Evolutionary conservation across 768 basidiomycete species (phyloP).

Genomic region (Leccinellum albellum): DNA sequence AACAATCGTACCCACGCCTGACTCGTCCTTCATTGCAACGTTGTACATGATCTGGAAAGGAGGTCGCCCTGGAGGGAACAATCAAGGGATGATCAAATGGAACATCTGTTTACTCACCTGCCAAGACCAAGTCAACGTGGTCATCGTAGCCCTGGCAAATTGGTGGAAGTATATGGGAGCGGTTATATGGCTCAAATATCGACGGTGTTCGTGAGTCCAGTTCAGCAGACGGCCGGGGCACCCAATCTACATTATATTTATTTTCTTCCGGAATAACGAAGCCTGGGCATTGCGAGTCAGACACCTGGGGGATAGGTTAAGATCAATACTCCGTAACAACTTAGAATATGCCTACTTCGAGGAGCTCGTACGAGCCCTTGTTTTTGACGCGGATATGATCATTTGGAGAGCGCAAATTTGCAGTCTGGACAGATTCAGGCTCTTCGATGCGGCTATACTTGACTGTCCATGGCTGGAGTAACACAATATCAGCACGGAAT

Average conservation of each 20-base stretch:
- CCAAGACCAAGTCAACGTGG: conserved; percentile 80
- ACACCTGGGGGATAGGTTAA: conserved; percentile 47
- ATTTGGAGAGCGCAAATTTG: conserved; percentile 57
- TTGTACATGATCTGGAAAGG: conserved; percentile 94
- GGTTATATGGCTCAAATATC: conserved; percentile 58
- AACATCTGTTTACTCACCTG: conserved; percentile 42
- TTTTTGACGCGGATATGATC: conserved; percentile 68
- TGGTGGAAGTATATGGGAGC: conserved; percentile 68
- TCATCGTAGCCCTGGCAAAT: conserved; percentile 82
- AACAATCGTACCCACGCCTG: conserved; percentile 66
- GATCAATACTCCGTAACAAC: background rate
- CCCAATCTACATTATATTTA: conserved; percentile 71
- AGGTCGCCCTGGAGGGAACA: conserved; percentile 57
- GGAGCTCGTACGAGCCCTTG: conserved; percentile 72
- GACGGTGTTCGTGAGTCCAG: conserved; percentile 59
- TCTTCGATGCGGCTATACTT: conserved; percentile 59
- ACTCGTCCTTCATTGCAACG: conserved; percentile 64
- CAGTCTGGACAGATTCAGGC: conserved; percentile 38
- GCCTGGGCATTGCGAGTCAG: conserved; percentile 85
- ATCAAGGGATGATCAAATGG: background rate
- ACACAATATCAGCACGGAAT: conserved; percentile 2
- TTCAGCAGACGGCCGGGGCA: conserved; percentile 71
- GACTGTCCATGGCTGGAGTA: conserved; percentile 78
- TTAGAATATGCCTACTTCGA: conserved; percentile 45
- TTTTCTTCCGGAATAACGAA: conserved; percentile 54